Percentiles rank a stretch among this genome's conserved stretches.
Evolutionary conservation across 2,329 filamentous ascomycete genomes (phyloP).

Genomic region (Fusarium clavum): DNA sequence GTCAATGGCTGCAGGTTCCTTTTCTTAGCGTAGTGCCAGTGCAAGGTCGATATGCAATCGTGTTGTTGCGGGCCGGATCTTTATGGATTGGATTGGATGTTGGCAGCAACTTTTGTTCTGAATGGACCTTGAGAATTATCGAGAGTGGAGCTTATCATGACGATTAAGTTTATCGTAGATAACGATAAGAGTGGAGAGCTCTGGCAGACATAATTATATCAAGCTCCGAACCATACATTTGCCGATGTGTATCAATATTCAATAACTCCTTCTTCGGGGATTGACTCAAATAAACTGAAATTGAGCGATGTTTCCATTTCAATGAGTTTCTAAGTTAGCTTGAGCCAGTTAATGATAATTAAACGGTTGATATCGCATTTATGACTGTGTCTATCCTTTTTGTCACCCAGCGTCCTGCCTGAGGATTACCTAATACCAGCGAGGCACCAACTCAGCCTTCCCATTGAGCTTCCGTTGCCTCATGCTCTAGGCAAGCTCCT

Average conservation of each 20-base stretch:
- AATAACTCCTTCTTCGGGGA: neutral
- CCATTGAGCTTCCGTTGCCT: constrained; percentile 49
- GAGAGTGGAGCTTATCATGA: constrained; percentile 34
- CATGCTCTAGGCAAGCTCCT: constrained; percentile 61
- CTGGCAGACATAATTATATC: constrained; percentile 38
- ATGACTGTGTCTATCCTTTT: neutral
- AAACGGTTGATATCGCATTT: neutral
- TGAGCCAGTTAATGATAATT: too few relatives aligned
- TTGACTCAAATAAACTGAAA: neutral
- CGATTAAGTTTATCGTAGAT: constrained; percentile 6
- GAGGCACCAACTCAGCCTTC: constrained; percentile 52
- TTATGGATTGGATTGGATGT: constrained; percentile 30
- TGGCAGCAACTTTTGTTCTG: constrained; percentile 46
- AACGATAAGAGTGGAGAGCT: constrained; percentile 35
- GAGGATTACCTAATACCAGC: constrained; percentile 44
- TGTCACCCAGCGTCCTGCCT: constrained; percentile 46
- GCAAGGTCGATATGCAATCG: constrained; percentile 41
- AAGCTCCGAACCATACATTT: neutral
- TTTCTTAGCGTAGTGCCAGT: constrained; percentile 30
- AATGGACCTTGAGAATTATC: constrained; percentile 42
- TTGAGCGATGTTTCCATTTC: rapidly evolving
- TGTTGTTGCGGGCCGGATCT: constrained; percentile 40
- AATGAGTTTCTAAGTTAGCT: too few relatives aligned
- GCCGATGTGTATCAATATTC: too few relatives aligned
- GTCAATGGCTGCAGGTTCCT: constrained; percentile 38